A percentile compares a stretch with the other conserved stretches of the same genome.
Evolutionary conservation across 176 grass and related monocot genomes (phyloP).

Genomic region (Hyparrhenia diplandra): DNA sequence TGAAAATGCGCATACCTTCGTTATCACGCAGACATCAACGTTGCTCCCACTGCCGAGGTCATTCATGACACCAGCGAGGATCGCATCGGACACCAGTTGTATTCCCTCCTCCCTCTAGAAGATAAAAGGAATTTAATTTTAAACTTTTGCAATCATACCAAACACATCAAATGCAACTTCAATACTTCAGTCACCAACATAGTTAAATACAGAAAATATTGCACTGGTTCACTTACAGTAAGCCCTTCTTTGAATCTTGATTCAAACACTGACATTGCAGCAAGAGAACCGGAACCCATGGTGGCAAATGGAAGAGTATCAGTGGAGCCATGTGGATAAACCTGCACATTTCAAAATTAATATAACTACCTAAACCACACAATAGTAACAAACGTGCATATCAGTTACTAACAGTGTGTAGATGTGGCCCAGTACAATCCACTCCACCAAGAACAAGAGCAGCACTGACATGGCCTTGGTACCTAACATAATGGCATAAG

Average conservation of each 20-base stretch:
- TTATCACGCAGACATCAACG: conserved; percentile 93
- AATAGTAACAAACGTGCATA: too few relatives aligned
- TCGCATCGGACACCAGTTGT: conserved; percentile 64
- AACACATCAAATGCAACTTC: not conserved
- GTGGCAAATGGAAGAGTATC: conserved; percentile 94
- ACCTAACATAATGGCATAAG: conserved; percentile 30
- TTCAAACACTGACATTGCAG: conserved; percentile 95
- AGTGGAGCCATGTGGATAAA: conserved; percentile 93
- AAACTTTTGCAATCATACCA: not conserved
- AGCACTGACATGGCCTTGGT: conserved; percentile 91
- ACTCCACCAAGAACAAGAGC: conserved; percentile 88
- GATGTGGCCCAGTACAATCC: conserved; percentile 82
- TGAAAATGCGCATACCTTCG: conserved; percentile 51
- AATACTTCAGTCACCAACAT: not conserved
- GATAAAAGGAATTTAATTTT: not conserved
- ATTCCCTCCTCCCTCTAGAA: conserved; percentile 79
- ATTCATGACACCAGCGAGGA: conserved; percentile 84
- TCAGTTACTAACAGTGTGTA: conserved; percentile 74
- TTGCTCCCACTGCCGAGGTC: conserved; percentile 97
- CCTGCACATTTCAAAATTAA: conserved; percentile 51
- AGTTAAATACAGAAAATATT: not conserved
- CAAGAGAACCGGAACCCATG: conserved; percentile 96
- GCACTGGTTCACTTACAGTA: conserved; percentile 50
- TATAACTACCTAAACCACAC: too few relatives aligned
- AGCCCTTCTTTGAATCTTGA: conserved; percentile 88